Evolutionary conservation across 345 rosid species (phyloP).

Genomic region (Nephelium lappaceum): DNA sequence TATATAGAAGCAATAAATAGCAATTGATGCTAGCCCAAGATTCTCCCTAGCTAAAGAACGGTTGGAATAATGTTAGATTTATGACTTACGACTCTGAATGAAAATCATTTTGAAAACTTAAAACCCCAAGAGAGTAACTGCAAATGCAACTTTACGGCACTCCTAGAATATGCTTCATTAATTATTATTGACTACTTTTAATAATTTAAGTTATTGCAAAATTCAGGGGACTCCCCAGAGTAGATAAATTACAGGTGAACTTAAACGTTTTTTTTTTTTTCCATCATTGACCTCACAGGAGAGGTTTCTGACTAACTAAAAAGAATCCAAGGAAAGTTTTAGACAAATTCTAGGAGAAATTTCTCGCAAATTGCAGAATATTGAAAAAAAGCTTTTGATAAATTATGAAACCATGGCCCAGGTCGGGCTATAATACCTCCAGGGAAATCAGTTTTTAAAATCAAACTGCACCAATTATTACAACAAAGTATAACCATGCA

Average conservation of each 20-base stretch:
- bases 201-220: not conserved
- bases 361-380: not conserved
- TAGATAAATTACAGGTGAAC: not conserved
- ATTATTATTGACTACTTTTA: not conserved
- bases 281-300: not conserved
- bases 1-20: slow-evolving; percentile 10
- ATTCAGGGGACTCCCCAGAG: not conserved
- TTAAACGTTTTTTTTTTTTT: no score
- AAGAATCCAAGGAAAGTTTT: not conserved
- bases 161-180: not conserved
- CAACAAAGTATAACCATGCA: not conserved
- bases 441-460: not conserved
- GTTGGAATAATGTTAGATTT: slow-evolving; percentile 2
- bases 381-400: not conserved
- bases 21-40: not conserved
- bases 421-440: not conserved
- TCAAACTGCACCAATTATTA: not conserved
- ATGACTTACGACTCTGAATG: not conserved
- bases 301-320: not conserved
- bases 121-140: not conserved
- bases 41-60: slow-evolving; percentile 12
- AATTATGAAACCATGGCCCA: not conserved
- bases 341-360: not conserved
- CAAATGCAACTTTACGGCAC: slow-evolving; percentile 1
- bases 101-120: slow-evolving; percentile 2